These are phyloP conservation scores for Coniochaeta prunicola DNA, from an alignment of 2,329 filamentous ascomycete genomes.

Conservation along the genomic window DNA sequence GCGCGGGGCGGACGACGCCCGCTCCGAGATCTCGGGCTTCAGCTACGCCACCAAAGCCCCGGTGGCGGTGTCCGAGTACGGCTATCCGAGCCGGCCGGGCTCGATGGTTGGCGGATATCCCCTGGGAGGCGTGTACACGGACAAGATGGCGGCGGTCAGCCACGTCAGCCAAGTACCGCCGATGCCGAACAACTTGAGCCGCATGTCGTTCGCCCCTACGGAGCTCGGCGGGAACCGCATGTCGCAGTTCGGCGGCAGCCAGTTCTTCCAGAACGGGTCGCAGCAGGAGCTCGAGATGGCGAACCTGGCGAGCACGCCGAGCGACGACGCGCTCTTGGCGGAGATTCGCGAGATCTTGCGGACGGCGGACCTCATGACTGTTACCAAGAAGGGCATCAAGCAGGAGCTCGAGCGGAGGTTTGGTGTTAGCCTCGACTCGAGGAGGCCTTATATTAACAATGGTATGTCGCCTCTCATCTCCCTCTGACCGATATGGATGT, in stretches of 20 bases:
- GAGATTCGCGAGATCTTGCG: slow-evolving; percentile 92
- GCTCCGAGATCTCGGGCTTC: slow-evolving; percentile 85
- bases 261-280: slow-evolving; percentile 43
- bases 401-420: slow-evolving; percentile 86
- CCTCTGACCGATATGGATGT: background rate
- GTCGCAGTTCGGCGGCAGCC: slow-evolving; percentile 54
- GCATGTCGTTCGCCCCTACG: slow-evolving; percentile 67
- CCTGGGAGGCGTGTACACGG: slow-evolving; percentile 42
- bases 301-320: slow-evolving; percentile 69
- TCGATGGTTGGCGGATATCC: slow-evolving; percentile 30
- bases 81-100: slow-evolving; percentile 47
- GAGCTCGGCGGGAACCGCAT: slow-evolving; percentile 53
- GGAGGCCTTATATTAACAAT: slow-evolving; percentile 89
- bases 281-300: slow-evolving; percentile 69
- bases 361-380: slow-evolving; percentile 90
- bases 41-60: slow-evolving; percentile 84
- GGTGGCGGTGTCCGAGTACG: slow-evolving; percentile 59
- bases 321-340: slow-evolving; percentile 80
- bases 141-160: slow-evolving; percentile 23
- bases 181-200: slow-evolving; percentile 45
- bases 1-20: slow-evolving; percentile 59
- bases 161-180: slow-evolving; percentile 33
- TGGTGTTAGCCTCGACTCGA: slow-evolving; percentile 75
- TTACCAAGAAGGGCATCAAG: slow-evolving; percentile 99
- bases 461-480: slow-evolving; percentile 49